A percentile compares a stretch with the other conserved stretches of the same genome.
Evolutionary conservation across 2,329 filamentous ascomycete species (phyloP).

Genomic region (Xylariaceae sp.): DNA sequence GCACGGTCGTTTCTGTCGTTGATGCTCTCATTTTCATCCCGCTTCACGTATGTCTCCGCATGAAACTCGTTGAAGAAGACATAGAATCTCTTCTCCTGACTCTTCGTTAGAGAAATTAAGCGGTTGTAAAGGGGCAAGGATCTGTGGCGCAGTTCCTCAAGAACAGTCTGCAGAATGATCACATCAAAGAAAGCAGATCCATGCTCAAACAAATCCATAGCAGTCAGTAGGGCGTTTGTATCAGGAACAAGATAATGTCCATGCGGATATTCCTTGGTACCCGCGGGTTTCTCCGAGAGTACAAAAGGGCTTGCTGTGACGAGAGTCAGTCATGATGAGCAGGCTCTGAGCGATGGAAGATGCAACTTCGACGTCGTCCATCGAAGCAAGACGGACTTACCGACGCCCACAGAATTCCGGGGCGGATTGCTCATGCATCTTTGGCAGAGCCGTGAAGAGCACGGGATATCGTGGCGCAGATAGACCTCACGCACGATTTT

Average conservation of each 20-base stretch:
- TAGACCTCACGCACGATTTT: constrained; percentile 98
- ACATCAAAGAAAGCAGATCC: constrained; percentile 91
- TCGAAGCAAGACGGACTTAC: constrained; percentile 42
- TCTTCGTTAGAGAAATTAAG: constrained; percentile 82
- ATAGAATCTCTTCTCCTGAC: constrained; percentile 95
- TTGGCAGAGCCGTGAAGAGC: constrained; percentile 84
- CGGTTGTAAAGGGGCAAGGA: constrained; percentile 94
- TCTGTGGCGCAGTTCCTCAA: constrained; percentile 91
- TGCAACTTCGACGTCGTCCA: neutral
- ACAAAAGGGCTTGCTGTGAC: constrained; percentile 69
- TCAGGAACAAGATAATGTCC: constrained; percentile 95
- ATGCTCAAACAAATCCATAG: constrained; percentile 96
- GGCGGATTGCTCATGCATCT: constrained; percentile 70
- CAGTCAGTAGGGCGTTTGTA: constrained; percentile 90
- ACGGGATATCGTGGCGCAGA: constrained; percentile 92
- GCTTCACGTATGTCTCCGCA: constrained; percentile 77
- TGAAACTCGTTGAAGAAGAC: constrained; percentile 99
- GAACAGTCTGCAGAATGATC: constrained; percentile 90
- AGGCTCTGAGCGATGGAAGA: neutral
- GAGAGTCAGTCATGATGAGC: constrained; percentile 15
- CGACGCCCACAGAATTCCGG: constrained; percentile 69
- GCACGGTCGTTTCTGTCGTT: constrained; percentile 96
- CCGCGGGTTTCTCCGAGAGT: constrained; percentile 81
- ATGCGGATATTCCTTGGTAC: constrained; percentile 72
- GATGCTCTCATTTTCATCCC: constrained; percentile 74